These are phyloP conservation scores for Candida silvicultrix DNA, from an alignment of 805 yeast genomes.

Conservation along the genomic window DNA sequence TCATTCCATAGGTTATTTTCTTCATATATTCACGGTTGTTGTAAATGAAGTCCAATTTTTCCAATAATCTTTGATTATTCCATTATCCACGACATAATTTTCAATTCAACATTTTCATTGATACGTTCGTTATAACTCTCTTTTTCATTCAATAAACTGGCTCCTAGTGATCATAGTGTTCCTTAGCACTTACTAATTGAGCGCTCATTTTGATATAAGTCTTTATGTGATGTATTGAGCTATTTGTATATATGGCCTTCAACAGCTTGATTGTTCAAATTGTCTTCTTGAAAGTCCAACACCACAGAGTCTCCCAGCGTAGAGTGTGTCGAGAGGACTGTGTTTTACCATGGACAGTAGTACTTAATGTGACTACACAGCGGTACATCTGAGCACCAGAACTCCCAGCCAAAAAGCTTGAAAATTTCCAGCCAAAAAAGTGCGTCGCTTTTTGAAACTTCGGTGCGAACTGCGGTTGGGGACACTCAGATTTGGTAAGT, in stretches of 20 bases:
- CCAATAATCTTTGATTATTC: not conserved
- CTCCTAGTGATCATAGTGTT: not conserved
- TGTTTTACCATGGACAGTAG: not conserved
- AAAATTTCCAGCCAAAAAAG: not conserved
- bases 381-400: not conserved
- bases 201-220: constrained; percentile 24
- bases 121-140: not conserved
- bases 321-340: not conserved
- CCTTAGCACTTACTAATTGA: constrained; percentile 23
- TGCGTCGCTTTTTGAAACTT: not conserved
- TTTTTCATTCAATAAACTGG: not conserved
- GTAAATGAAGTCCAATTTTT: not conserved
- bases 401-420: not conserved
- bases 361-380: not conserved
- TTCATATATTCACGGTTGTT: not conserved
- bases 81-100: not conserved
- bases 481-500: not conserved
- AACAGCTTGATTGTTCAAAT: not conserved
- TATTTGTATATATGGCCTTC: constrained; percentile 2
- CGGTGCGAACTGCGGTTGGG: not conserved
- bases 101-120: not conserved
- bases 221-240: constrained; percentile 2
- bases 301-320: not conserved
- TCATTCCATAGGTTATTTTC: too few species aligned
- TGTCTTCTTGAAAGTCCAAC: constrained; percentile 1